phyloP scores from a whole-genome alignment of 75 land plant genomes.

The Pinus albicaulis region DNA sequence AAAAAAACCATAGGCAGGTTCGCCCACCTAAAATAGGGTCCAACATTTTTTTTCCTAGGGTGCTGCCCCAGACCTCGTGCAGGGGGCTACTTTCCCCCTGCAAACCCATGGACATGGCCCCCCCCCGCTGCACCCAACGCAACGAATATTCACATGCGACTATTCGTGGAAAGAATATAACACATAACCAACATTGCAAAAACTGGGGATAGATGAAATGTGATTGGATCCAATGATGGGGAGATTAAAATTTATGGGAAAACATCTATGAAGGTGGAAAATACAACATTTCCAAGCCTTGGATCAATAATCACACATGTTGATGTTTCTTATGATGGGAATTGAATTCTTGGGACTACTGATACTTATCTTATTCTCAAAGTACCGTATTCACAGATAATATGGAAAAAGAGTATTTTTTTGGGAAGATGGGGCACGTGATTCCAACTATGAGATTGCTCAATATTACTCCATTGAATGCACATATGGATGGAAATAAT shows the following conservation, averaged over 20 bases:
- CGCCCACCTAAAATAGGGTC: no score
- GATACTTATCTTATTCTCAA: conserved; percentile 91
- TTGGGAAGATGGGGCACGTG: conserved; percentile 89
- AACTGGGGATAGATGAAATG: conserved; percentile 91
- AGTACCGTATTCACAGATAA: conserved; percentile 87
- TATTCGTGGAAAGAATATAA: no score
- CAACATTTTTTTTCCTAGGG: no score
- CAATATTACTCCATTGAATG: conserved; percentile 93
- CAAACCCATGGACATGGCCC: no score
- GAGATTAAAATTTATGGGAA: conserved; percentile 86
- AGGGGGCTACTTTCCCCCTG: no score
- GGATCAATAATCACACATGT: conserved; percentile 95
- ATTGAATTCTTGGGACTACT: conserved; percentile 94
- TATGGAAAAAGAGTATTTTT: conserved; percentile 94
- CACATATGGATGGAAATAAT: conserved; percentile 83
- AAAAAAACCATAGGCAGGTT: no score
- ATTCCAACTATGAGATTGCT: conserved; percentile 90
- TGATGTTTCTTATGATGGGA: conserved; percentile 98
- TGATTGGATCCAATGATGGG: conserved; percentile 95
- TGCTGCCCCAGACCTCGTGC: no score
- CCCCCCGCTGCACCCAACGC: no score
- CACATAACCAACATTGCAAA: no score
- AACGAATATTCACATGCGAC: no score
- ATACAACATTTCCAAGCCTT: conserved; percentile 96
- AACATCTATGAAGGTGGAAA: conserved; percentile 90